A percentile compares a stretch with the other conserved stretches of the same genome.
phyloP scores from a whole-genome alignment of 1,284 basidiomycete genomes.

The Melampsora abietis-canadensis region DNA sequence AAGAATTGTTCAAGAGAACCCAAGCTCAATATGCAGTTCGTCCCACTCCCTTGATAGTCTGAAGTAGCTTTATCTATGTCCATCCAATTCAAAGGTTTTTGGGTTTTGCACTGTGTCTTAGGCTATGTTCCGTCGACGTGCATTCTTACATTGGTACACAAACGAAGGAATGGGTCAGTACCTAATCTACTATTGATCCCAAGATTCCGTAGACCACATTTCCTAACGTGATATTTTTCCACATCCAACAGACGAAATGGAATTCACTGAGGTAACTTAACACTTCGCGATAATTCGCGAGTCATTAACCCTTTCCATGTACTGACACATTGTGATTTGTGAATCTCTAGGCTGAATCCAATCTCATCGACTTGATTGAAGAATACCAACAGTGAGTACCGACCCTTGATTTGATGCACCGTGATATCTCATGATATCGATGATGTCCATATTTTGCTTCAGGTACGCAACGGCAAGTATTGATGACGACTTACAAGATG shows the following conservation, averaged over 20 bases:
- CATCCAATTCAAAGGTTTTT: background rate
- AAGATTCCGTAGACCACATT: background rate
- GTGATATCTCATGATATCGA: background rate
- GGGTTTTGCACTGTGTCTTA: constrained; percentile 45
- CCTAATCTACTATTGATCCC: background rate
- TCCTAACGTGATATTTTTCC: background rate
- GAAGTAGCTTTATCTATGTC: background rate
- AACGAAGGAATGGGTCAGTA: constrained; percentile 52
- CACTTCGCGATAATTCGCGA: background rate
- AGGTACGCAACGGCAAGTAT: constrained; percentile 1
- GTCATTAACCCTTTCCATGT: background rate
- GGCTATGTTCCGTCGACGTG: constrained; percentile 54
- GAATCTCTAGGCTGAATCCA: constrained; percentile 27
- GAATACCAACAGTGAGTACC: constrained; percentile 52
- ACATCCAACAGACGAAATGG: constrained; percentile 51
- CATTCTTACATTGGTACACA: constrained; percentile 56
- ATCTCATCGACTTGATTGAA: constrained; percentile 50
- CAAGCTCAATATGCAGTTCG: constrained; percentile 42
- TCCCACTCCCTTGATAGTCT: background rate
- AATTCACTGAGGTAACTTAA: constrained; percentile 54
- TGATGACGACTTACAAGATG: background rate
- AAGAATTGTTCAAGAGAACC: constrained; percentile 48
- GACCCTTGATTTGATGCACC: too few species aligned
- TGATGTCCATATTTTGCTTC: background rate
- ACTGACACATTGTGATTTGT: background rate